A percentile compares a stretch with the other conserved stretches of the same genome.
phyloP scores from a whole-genome alignment of 495 filamentous ascomycete genomes.

The Polyplosphaeria fusca region DNA sequence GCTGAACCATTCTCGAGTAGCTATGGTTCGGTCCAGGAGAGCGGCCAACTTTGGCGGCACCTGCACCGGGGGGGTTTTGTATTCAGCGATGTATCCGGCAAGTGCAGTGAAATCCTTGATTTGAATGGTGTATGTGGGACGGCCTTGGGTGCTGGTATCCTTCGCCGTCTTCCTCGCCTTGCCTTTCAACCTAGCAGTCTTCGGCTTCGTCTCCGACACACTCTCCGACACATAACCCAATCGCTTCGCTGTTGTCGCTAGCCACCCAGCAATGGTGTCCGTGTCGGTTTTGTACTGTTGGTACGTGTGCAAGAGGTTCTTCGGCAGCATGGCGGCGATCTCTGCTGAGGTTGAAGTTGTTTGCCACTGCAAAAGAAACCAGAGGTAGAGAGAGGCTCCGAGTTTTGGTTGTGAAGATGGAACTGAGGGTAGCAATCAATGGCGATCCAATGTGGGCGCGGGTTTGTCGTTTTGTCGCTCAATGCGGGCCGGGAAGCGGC shows the following conservation, averaged over 20 bases:
- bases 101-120: slow-evolving; percentile 43
- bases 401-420: too few relatives aligned
- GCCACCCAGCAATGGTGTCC: slow-evolving; percentile 49
- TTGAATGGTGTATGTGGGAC: slow-evolving; percentile 39
- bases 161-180: too few relatives aligned
- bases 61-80: slow-evolving; percentile 13
- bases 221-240: slow-evolving; percentile 38
- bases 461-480: too few relatives aligned
- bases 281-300: slow-evolving; percentile 52
- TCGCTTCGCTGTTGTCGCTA: slow-evolving; percentile 47
- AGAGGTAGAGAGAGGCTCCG: too few relatives aligned
- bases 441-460: too few relatives aligned
- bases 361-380: too few relatives aligned
- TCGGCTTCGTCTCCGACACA: too few relatives aligned
- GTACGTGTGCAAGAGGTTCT: slow-evolving; percentile 44
- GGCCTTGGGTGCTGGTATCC: slow-evolving; percentile 2
- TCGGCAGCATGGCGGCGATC: slow-evolving; percentile 36
- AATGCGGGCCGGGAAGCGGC: too few relatives aligned
- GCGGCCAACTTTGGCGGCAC: neutral
- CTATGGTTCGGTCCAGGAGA: neutral
- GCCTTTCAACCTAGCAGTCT: neutral
- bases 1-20: neutral
- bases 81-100: slow-evolving; percentile 40
- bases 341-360: too few relatives aligned
- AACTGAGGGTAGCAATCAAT: too few relatives aligned